Evolutionary conservation across 768 basidiomycete genomes (phyloP), one percentile per base, ranked within the genome.

Genomic region (Scleroderma citrinum): DNA sequence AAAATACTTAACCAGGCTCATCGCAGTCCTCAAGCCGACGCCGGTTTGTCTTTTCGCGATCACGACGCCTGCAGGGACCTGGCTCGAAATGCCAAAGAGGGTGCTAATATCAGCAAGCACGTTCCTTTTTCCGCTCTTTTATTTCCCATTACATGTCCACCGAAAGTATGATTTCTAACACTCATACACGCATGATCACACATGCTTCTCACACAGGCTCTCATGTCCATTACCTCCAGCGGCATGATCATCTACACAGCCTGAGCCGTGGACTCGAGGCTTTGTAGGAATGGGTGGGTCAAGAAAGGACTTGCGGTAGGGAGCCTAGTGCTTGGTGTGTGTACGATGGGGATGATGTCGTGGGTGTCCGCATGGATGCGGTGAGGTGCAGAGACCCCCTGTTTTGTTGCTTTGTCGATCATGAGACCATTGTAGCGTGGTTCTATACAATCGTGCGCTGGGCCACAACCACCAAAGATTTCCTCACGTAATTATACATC

Each of bases 191-290:
- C 26, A 8, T 29, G 26, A 76, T 76, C 71, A 7, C 69, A 70
- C n/a, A 69, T 83, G 62, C 66, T 71, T 32, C 71, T 85, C 14
- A 73, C 74, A 1, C 82, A 86, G 60, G 88, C 87, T 19, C 59
- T 90, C 38, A 82, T 90, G 83, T 83, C 81, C 6, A 85, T 85
- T n/a, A 72, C 89, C 26, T 87, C 85, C 0, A 85, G 87, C 1
- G 87, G 88, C 3, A 82, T 91, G 83, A 76, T 92, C 43, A 88
- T 84, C 39, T 91, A 90, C 57, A 87, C 84, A 0, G 79, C 84
- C 11, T 86, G 82, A 10, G 87, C 91, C 7, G 89, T 85, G 67
- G 85, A 87, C 34, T 80, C 37, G 59, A 70, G 56, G 64, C 68
- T 70, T 65, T 72, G 71, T 74, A 65, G 69, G 23, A 65, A 69